phyloP scores from a whole-genome alignment of 2,329 filamentous ascomycete species.

The Lasiodiplodia gonubiensis region DNA sequence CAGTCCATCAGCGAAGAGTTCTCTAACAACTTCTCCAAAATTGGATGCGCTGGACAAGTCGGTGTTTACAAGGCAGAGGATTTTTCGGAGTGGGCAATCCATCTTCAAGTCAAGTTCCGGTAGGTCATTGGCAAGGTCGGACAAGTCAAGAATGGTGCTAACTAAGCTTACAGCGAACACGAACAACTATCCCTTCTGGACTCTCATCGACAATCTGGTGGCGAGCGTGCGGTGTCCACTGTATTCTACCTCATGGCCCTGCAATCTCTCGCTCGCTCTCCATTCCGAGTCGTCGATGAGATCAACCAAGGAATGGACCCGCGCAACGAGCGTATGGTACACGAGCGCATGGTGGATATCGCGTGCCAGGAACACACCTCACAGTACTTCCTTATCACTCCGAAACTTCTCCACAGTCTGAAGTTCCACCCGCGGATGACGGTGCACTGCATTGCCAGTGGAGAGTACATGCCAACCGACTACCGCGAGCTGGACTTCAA shows the following conservation, averaged over 20 bases:
- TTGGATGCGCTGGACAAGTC: constrained; percentile 92
- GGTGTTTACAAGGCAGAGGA: constrained; percentile 85
- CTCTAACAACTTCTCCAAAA: constrained; percentile 89
- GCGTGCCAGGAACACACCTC: constrained; percentile 78
- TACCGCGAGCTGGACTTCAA: constrained; percentile 52
- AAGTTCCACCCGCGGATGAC: constrained; percentile 91
- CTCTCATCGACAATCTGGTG: constrained; percentile 92
- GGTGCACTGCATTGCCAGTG: constrained; percentile 90
- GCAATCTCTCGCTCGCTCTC: constrained; percentile 88
- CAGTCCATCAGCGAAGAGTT: constrained; percentile 87
- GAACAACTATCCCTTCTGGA: constrained; percentile 86
- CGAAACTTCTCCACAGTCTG: constrained; percentile 85
- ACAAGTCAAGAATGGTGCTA: neutral
- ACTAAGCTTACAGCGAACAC: constrained; percentile 63
- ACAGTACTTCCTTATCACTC: constrained; percentile 96
- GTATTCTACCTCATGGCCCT: constrained; percentile 99
- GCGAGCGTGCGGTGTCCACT: constrained; percentile 93
- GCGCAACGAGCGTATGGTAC: constrained; percentile 96
- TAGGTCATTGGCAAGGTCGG: constrained; percentile 49
- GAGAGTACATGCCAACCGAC: constrained; percentile 65
- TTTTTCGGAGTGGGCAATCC: constrained; percentile 91
- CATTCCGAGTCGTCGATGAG: constrained; percentile 97
- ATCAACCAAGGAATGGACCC: constrained; percentile 99
- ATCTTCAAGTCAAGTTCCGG: constrained; percentile 96
- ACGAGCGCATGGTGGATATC: constrained; percentile 97